These are phyloP conservation scores for Ophiocordyceps australis DNA, from an alignment of 2,329 filamentous ascomycete species.

Conservation along the genomic window DNA sequence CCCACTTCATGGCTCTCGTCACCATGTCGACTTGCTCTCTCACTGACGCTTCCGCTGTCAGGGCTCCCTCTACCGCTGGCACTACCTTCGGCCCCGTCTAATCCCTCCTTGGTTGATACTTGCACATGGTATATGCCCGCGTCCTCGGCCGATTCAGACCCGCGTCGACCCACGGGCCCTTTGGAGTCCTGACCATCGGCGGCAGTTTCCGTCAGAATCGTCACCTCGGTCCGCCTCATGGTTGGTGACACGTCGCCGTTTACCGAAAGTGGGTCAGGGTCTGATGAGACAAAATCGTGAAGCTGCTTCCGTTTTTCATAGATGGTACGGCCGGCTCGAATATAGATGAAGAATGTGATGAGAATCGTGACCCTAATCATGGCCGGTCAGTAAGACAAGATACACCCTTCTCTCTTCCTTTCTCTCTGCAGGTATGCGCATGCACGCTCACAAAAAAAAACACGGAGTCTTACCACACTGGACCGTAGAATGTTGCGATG, in stretches of 20 bases:
- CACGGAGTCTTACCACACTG: slow-evolving; percentile 37
- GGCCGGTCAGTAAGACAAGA: neutral
- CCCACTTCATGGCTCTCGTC: too few species aligned
- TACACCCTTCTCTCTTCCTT: slow-evolving; percentile 2
- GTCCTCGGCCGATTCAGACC: slow-evolving; percentile 19
- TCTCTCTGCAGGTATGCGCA: slow-evolving; percentile 1
- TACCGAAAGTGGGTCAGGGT: slow-evolving; percentile 18
- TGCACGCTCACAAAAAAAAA: neutral
- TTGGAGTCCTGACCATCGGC: neutral
- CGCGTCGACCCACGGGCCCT: slow-evolving; percentile 4
- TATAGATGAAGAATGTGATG: slow-evolving; percentile 46
- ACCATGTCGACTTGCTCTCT: too few species aligned
- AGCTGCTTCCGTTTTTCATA: slow-evolving; percentile 48
- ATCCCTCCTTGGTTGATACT: too few species aligned
- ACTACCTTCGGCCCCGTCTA: too few species aligned
- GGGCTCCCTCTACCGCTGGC: too few species aligned
- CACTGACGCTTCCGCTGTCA: slow-evolving; percentile 8
- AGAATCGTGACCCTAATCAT: slow-evolving; percentile 36
- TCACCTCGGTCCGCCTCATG: slow-evolving; percentile 44
- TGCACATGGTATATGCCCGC: slow-evolving; percentile 7
- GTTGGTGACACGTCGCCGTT: slow-evolving; percentile 26
- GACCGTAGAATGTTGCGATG: slow-evolving; percentile 57
- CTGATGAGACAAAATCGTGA: slow-evolving; percentile 30
- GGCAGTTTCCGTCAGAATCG: slow-evolving; percentile 33
- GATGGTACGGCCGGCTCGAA: slow-evolving; percentile 46